Conservation (phyloP, 306 rosid genomes). For the Vigna unguiculata region DNA sequence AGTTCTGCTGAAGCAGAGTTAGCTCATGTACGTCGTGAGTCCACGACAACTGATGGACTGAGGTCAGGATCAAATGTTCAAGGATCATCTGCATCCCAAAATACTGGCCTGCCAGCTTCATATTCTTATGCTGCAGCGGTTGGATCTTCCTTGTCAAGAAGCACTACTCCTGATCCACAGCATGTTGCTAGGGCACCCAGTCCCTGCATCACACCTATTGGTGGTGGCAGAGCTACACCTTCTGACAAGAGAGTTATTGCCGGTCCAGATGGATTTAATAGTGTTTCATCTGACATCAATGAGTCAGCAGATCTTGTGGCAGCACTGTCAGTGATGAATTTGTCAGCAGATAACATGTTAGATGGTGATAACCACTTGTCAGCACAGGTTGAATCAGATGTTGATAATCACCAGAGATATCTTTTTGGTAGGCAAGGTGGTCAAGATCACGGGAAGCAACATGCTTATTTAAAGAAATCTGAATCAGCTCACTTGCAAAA, state of each 20-base stretch:
- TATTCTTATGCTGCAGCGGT: constrained; percentile 87
- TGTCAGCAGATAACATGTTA: constrained; percentile 64
- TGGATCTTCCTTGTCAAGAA: constrained; percentile 87
- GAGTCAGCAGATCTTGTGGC: constrained; percentile 79
- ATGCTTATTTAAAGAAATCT: constrained; percentile 68
- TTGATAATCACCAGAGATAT: constrained; percentile 66
- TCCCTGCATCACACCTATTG: constrained; percentile 92
- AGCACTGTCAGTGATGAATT: constrained; percentile 80
- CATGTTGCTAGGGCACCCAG: constrained; percentile 88
- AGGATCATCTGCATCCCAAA: constrained; percentile 71
- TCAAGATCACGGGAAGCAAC: constrained; percentile 74
- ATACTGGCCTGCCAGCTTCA: constrained; percentile 66
- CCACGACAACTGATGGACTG: constrained; percentile 55
- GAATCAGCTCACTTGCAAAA: constrained; percentile 68
- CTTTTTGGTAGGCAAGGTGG: constrained; percentile 82
- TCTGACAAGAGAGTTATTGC: constrained; percentile 70
- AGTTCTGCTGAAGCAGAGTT: constrained; percentile 71
- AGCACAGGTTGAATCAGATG: constrained; percentile 72
- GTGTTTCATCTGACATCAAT: constrained; percentile 65
- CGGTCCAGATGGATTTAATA: constrained; percentile 69
- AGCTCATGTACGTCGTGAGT: constrained; percentile 57
- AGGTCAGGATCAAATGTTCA: constrained; percentile 70
- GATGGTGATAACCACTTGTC: constrained; percentile 66
- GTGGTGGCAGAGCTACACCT: constrained; percentile 74
- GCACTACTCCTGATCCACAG: constrained; percentile 96